Evolutionary conservation across 148 eudicot species (phyloP).

Genomic region (Rhododendron kiyosumense): DNA sequence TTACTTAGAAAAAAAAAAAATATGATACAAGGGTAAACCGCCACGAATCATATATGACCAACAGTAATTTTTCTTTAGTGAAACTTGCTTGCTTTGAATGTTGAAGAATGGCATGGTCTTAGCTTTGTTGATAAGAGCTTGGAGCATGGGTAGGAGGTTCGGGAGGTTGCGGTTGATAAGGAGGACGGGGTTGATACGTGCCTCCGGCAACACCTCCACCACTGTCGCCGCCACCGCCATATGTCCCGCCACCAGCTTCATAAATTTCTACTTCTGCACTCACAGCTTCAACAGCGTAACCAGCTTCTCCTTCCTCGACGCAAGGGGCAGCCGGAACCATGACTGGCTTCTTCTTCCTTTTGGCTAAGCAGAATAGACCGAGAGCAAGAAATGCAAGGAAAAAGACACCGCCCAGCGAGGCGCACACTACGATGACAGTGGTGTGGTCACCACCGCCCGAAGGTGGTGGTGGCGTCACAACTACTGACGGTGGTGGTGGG

Average conservation of each 20-base stretch:
- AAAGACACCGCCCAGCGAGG: constrained; percentile 47
- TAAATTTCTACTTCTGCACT: constrained; percentile 6
- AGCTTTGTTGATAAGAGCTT: neutral
- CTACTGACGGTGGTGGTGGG: constrained; percentile 15
- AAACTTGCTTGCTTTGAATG: neutral
- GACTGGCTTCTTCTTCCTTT: constrained; percentile 38
- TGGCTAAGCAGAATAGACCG: constrained; percentile 46
- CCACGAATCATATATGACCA: no score
- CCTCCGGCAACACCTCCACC: neutral
- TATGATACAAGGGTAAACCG: no score
- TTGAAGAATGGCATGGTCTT: neutral
- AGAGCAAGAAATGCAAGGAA: constrained; percentile 54
- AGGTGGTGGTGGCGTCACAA: constrained; percentile 11
- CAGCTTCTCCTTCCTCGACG: constrained; percentile 10
- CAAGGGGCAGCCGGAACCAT: constrained; percentile 27
- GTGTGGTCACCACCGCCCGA: constrained; percentile 36
- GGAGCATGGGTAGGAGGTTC: neutral
- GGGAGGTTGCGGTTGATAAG: neutral
- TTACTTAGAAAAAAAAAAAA: no score
- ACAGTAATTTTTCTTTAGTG: no score
- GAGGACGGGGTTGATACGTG: neutral
- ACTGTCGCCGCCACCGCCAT: neutral
- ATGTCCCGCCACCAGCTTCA: constrained; percentile 3
- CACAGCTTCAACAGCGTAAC: neutral
- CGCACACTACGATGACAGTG: constrained; percentile 36